Conservation (phyloP, 768 basidiomycete species). For the Pholiota molesta region DNA sequence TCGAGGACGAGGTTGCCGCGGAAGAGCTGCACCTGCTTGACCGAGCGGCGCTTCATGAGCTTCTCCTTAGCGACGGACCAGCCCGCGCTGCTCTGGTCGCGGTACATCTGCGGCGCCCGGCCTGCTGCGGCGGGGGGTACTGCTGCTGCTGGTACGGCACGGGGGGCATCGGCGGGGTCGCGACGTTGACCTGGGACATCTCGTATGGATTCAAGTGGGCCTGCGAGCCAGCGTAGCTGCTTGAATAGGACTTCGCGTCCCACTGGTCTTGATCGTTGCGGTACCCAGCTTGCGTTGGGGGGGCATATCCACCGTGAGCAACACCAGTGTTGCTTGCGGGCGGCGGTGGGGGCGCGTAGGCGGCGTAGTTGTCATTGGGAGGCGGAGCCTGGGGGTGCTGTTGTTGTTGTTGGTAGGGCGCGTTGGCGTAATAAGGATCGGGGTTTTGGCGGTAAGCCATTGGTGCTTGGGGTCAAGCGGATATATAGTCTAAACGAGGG, state of each 20-base stretch:
- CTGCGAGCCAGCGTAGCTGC: conserved; percentile 70
- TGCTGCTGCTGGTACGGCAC: conserved; percentile 53
- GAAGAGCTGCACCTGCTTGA: conserved; percentile 78
- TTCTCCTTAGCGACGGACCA: conserved; percentile 76
- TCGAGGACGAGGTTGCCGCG: conserved; percentile 88
- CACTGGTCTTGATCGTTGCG: conserved; percentile 54
- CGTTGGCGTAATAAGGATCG: conserved; percentile 50
- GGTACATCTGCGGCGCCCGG: conserved; percentile 42
- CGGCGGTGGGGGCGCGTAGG: conserved; percentile 19
- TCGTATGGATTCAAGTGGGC: conserved; percentile 72
- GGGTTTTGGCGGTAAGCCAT: conserved; percentile 62
- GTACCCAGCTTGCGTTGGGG: conserved; percentile 23
- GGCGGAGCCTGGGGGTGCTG: conserved; percentile 16
- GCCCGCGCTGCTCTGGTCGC: conserved; percentile 51
- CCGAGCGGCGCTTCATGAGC: conserved; percentile 79
- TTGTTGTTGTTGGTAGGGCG: conserved; percentile 30
- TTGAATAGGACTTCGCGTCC: conserved; percentile 64
- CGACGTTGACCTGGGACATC: conserved; percentile 49
- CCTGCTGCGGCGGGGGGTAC: conserved; percentile 61
- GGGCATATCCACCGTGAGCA: conserved; percentile 39
- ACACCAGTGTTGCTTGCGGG: conserved; percentile 30
- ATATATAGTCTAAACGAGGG: conserved; percentile 11
- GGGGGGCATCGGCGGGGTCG: conserved; percentile 56
- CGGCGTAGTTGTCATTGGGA: conserved; percentile 20
- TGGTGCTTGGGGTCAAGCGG: conserved; percentile 15